Evolutionary conservation across 495 filamentous ascomycete genomes (phyloP).

Genomic region (Penicillium lividum): DNA sequence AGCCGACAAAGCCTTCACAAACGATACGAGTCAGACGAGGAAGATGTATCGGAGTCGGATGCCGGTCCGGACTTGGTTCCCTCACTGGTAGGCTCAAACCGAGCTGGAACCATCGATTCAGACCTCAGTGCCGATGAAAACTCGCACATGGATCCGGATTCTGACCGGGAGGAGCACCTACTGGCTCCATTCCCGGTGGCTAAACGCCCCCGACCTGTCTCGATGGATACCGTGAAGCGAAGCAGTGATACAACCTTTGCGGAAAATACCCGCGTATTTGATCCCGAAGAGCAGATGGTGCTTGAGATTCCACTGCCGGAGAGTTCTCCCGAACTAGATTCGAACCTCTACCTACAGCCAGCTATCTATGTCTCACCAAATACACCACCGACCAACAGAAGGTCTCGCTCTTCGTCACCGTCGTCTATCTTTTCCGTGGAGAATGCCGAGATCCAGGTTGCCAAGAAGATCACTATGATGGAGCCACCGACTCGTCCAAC

Average conservation of each 20-base stretch:
- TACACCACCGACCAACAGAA: conserved; percentile 15
- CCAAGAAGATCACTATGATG: conserved; percentile 38
- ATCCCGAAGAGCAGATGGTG: conserved; percentile 39
- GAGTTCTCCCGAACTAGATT: conserved; percentile 31
- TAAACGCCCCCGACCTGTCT: conserved; percentile 38
- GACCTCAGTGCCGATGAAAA: conserved; percentile 36
- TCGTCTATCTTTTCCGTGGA: conserved; percentile 38
- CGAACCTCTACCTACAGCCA: conserved; percentile 38
- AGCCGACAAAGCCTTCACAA: conserved; percentile 39
- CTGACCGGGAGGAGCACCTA: conserved; percentile 27
- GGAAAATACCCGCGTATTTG: conserved; percentile 39
- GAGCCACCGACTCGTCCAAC: conserved; percentile 38
- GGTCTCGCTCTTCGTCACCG: conserved; percentile 34
- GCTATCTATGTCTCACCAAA: conserved; percentile 36
- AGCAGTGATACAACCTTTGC: conserved; percentile 37
- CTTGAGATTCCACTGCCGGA: conserved; percentile 43
- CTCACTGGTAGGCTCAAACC: conserved; percentile 34
- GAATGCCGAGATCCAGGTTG: conserved; percentile 38
- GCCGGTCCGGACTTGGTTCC: conserved; percentile 36
- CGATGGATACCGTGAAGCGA: conserved; percentile 46
- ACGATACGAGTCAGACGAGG: conserved; percentile 48
- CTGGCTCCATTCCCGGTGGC: conserved; percentile 23
- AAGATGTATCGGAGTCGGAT: conserved; percentile 46
- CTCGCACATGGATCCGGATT: conserved; percentile 29
- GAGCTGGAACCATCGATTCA: conserved; percentile 30